Evolutionary conservation across 495 filamentous ascomycete species (phyloP).

Genomic region (Aspergillus saccharolyticus): DNA sequence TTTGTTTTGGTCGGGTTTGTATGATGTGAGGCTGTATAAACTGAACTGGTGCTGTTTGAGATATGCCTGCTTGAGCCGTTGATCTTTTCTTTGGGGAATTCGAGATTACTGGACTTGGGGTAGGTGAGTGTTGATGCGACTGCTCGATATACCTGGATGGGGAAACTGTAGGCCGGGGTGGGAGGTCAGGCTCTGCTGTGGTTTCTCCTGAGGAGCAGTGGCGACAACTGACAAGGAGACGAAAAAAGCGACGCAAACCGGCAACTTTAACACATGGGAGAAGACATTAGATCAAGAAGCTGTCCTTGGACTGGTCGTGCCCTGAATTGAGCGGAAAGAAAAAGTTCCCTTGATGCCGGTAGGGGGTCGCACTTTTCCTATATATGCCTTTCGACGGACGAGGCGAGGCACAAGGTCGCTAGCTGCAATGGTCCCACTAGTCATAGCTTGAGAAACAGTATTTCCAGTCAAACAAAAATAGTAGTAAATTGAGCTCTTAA

Average conservation of each 20-base stretch:
- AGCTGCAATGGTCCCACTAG: background rate
- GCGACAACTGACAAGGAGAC: slow-evolving; percentile 8
- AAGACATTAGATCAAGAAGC: background rate
- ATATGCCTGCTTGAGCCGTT: background rate
- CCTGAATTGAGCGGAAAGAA: background rate
- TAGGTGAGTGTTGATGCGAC: slow-evolving; percentile 6
- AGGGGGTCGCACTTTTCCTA: background rate
- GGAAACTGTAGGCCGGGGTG: slow-evolving; percentile 9
- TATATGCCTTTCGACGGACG: background rate
- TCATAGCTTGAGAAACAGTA: background rate
- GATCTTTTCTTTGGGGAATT: background rate
- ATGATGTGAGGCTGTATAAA: background rate
- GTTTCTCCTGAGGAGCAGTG: slow-evolving; percentile 9
- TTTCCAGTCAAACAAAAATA: background rate
- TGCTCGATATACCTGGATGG: slow-evolving; percentile 7
- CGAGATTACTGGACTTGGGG: background rate
- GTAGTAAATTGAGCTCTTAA: background rate
- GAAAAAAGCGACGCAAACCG: slow-evolving; percentile 10
- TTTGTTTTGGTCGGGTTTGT: background rate
- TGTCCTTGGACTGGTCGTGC: background rate
- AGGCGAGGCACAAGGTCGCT: background rate
- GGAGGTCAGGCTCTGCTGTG: slow-evolving; percentile 9
- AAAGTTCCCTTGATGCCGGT: background rate
- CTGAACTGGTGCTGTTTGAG: background rate
- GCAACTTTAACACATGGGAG: slow-evolving; percentile 9